phyloP scores from a whole-genome alignment of 2,329 filamentous ascomycete genomes.

The Knufia fluminis region DNA sequence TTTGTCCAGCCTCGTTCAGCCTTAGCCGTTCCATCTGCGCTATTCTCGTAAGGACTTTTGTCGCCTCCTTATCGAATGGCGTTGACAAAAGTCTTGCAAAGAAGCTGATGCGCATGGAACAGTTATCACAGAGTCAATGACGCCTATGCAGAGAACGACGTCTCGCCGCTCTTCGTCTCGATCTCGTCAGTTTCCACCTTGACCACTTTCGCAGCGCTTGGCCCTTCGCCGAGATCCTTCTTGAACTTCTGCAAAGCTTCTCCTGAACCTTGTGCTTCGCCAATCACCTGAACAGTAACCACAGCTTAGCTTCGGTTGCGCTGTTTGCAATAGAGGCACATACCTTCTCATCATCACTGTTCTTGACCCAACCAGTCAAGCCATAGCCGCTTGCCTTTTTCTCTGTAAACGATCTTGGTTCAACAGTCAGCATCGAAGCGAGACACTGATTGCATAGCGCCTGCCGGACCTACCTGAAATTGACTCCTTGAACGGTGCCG shows the following conservation, averaged over 20 bases:
- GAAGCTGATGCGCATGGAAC: too few relatives aligned
- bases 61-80: too few relatives aligned
- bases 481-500: slow-evolving; percentile 22
- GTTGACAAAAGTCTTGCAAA: too few relatives aligned
- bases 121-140: too few relatives aligned
- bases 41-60: not conserved
- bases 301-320: slow-evolving; percentile 8
- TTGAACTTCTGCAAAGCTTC: slow-evolving; percentile 60
- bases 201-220: slow-evolving; percentile 60
- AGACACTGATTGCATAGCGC: not conserved
- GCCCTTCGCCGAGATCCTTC: slow-evolving; percentile 65
- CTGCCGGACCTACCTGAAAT: slow-evolving; percentile 18
- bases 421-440: not conserved
- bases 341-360: slow-evolving; percentile 39
- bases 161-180: slow-evolving; percentile 56
- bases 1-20: not conserved
- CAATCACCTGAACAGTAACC: slow-evolving; percentile 58
- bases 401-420: slow-evolving; percentile 33
- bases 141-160: slow-evolving; percentile 11
- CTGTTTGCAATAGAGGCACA: too few relatives aligned
- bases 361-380: slow-evolving; percentile 42
- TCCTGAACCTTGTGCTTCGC: slow-evolving; percentile 72
- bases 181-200: slow-evolving; percentile 63
- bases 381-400: slow-evolving; percentile 34
- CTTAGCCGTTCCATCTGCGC: not conserved